A percentile compares a stretch with the other conserved stretches of the same genome.
Evolutionary conservation across 495 filamentous ascomycete species (phyloP).

Genomic region (Rhizodiscina lignyota): DNA sequence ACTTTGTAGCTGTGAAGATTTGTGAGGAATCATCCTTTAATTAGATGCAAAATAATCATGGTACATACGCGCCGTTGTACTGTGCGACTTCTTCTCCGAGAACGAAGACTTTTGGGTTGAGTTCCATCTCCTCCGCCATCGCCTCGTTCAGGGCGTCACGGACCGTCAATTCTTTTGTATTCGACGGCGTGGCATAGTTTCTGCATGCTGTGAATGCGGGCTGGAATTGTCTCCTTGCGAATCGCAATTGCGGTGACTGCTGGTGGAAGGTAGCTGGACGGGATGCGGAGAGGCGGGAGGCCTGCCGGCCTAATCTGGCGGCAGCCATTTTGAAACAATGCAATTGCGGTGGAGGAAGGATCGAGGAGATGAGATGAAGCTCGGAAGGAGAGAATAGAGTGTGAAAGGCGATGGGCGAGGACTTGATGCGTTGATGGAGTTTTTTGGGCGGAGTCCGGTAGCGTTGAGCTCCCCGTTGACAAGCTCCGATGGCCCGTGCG

Average conservation of each 20-base stretch:
- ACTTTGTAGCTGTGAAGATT: conserved; percentile 86
- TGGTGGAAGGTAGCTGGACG: conserved; percentile 20
- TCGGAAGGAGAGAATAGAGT: no score
- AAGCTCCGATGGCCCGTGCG: no score
- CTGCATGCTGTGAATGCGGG: conserved; percentile 25
- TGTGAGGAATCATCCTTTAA: no score
- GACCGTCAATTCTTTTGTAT: conserved; percentile 84
- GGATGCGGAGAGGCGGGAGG: conserved; percentile 50
- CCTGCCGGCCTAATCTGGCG: conserved; percentile 68
- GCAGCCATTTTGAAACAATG: conserved; percentile 41
- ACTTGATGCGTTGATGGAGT: no score
- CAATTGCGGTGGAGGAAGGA: conserved; percentile 13
- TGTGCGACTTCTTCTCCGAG: conserved; percentile 97
- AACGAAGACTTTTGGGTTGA: conserved; percentile 85
- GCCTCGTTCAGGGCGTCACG: conserved; percentile 96
- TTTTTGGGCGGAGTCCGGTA: no score
- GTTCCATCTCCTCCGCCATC: conserved; percentile 90
- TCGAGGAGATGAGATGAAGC: no score
- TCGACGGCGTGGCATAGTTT: conserved; percentile 28
- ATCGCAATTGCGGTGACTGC: neutral
- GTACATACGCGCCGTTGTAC: conserved; percentile 86
- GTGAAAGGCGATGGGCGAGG: no score
- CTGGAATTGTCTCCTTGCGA: conserved; percentile 12
- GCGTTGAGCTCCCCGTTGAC: no score
- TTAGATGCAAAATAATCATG: no score